Evolutionary conservation across 345 rosid species (phyloP), one percentile per base, ranked within the genome.

Genomic region (Aegle marmelos): DNA sequence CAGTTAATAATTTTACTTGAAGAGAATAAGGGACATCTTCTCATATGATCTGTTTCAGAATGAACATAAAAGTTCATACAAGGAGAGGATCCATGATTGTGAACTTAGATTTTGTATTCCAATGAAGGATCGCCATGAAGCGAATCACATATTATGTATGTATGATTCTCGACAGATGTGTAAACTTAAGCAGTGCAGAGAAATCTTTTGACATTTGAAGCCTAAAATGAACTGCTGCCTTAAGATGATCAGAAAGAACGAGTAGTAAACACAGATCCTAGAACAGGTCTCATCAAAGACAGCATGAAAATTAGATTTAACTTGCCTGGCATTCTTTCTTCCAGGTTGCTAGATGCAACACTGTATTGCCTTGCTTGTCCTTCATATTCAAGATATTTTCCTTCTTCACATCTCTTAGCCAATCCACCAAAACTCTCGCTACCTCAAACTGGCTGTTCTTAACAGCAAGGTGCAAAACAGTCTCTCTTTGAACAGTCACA

Each of bases 391-490:
- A 76, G 30, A 85, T 70, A n/a, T 69, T 24, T 9, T 73, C 68
- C 28, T 53, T 79, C 64, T 83, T 79, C 48, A 67, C 54, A 72
- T 80, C 82, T 34, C 63, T 83, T 24, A 81, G 75, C 87, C 83
- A 67, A 21, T 85, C 87, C 81, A 83, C 80, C 73, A 84, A 64
- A 19, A 79, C 82, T 37, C 57, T 41, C n/a, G 73, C 70, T 0
- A 84, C 86, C 30, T 72, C 83, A n/a, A 75, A 57, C 74, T 86
- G 84, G 69, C 65, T 68, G 78, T 79, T 72, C 68, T 78, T 50
- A 56, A 85, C 78, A 67, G 89, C 88, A 70, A 89, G 84, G 54
- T 87, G 89, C 69, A 87, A 56, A 74, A 86, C 86, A 63, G 86
- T 84, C 69, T 89, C 87, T 53, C 82, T 76, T 80, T 85, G 85